These are phyloP conservation scores for Pichia cabralensis DNA, from an alignment of 805 yeast genomes.

Conservation along the genomic window DNA sequence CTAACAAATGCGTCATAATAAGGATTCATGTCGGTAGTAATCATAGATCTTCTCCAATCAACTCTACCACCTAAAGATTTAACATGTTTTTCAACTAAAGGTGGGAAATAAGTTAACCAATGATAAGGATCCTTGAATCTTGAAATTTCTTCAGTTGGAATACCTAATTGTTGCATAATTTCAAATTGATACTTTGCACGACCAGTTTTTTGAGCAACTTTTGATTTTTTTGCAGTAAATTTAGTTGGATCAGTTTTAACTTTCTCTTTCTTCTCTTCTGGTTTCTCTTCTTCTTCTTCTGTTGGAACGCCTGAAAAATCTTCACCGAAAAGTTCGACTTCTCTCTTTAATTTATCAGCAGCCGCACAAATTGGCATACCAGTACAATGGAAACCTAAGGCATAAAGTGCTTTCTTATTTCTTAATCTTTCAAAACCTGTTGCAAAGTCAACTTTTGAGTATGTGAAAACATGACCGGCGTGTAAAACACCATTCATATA, in stretches of 20 bases:
- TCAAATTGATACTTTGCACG: constrained; percentile 91
- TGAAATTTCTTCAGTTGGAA: constrained; percentile 69
- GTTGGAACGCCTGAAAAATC: constrained; percentile 64
- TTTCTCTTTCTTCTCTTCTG: constrained; percentile 20
- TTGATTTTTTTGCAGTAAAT: constrained; percentile 86
- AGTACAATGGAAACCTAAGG: constrained; percentile 97
- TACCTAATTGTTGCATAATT: constrained; percentile 92
- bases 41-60: constrained; percentile 95
- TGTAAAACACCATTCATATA: constrained; percentile 98
- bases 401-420: constrained; percentile 87
- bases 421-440: constrained; percentile 91
- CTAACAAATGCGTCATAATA: constrained; percentile 90
- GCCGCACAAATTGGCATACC: constrained; percentile 97
- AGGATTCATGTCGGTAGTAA: constrained; percentile 92
- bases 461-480: constrained; percentile 94
- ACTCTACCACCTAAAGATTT: constrained; percentile 80
- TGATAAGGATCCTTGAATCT: constrained; percentile 86
- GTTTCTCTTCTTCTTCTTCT: constrained; percentile 35
- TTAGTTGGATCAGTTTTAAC: constrained; percentile 63
- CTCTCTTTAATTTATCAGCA: constrained; percentile 91
- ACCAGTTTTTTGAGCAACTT: constrained; percentile 90
- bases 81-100: constrained; percentile 74
- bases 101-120: constrained; percentile 92
- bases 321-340: constrained; percentile 80
- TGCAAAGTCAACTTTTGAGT: constrained; percentile 87